Percentiles rank a stretch among this genome's conserved stretches.
phyloP scores from a whole-genome alignment of 306 rosid genomes.

The Glycine latifolia region DNA sequence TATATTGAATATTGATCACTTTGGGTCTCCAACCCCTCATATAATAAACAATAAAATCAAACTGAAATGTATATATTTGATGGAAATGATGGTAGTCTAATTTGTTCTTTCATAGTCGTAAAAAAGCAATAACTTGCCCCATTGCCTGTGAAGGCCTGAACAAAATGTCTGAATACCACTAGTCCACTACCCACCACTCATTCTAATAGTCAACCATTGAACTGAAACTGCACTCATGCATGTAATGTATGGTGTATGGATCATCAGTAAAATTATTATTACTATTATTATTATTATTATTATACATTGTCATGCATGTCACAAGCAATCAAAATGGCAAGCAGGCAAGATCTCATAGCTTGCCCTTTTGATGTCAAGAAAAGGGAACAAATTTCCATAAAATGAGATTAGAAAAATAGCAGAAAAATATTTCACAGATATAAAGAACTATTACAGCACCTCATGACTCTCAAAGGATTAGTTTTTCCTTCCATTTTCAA shows the following conservation, averaged over 20 bases:
- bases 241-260: not conserved
- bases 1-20: too few relatives aligned
- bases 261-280: not conserved
- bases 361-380: constrained; percentile 18
- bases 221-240: not conserved
- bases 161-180: constrained; percentile 29
- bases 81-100: constrained; percentile 20
- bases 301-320: not conserved
- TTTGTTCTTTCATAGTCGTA: constrained; percentile 16
- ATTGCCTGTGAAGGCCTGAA: not conserved
- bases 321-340: constrained; percentile 24
- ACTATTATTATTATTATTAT: too few relatives aligned
- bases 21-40: too few relatives aligned
- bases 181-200: constrained; percentile 13
- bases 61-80: not conserved
- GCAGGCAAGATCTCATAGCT: not conserved
- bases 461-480: not conserved
- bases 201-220: not conserved
- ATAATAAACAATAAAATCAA: not conserved
- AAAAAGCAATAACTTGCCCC: not conserved
- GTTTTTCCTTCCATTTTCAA: not conserved
- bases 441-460: not conserved
- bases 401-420: not conserved
- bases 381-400: not conserved
- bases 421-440: not conserved